phyloP scores from a whole-genome alignment of 257 asterid genomes.

The Ophiorrhiza pumila region DNA sequence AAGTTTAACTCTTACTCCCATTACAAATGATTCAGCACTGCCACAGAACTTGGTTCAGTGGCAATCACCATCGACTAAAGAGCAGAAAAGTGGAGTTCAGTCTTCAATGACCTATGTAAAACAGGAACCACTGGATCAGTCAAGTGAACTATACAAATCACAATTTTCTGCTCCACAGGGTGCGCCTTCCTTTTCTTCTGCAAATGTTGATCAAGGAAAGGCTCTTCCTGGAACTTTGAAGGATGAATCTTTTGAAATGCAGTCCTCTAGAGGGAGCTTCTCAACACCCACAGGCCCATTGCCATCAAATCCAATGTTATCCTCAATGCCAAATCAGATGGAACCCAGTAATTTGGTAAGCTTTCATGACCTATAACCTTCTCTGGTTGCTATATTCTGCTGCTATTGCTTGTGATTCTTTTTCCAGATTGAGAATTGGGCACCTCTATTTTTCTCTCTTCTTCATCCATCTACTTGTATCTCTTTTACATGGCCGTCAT shows the following conservation, averaged over 20 bases:
- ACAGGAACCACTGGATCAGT: conserved; percentile 70
- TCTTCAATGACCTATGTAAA: conserved; percentile 55
- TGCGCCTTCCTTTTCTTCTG: conserved; percentile 46
- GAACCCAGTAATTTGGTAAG: conserved; percentile 13
- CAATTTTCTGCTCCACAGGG: conserved; percentile 53
- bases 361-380: neutral
- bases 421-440: too few relatives aligned
- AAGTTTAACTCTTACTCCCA: conserved; percentile 33
- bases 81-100: conserved; percentile 39
- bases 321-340: conserved; percentile 12
- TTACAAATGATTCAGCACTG: conserved; percentile 36
- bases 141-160: conserved; percentile 46
- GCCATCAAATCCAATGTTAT: conserved; percentile 8
- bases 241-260: conserved; percentile 67
- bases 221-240: too few relatives aligned
- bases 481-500: neutral
- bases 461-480: neutral
- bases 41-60: conserved; percentile 45
- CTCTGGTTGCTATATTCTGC: neutral
- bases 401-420: too few relatives aligned
- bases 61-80: conserved; percentile 39
- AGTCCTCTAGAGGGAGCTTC: conserved; percentile 55
- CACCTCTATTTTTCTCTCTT: neutral
- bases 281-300: conserved; percentile 35
- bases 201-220: conserved; percentile 43